phyloP scores from a whole-genome alignment of 2,329 filamentous ascomycete species.

The Phyllachora maydis region DNA sequence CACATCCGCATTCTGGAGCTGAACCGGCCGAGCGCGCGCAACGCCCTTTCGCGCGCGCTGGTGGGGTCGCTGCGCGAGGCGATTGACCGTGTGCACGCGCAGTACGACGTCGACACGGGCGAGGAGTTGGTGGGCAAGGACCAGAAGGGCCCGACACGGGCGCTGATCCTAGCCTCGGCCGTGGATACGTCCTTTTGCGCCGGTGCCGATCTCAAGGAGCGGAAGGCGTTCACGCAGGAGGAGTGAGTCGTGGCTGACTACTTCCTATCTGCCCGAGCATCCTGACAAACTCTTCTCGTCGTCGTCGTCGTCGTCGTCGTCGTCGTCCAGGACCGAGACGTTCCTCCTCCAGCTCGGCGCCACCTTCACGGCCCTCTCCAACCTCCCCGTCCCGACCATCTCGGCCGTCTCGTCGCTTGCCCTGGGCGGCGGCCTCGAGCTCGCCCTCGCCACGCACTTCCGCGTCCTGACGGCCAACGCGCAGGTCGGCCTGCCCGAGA shows the following conservation, averaged over 20 bases:
- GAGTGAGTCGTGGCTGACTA: conserved; percentile 35
- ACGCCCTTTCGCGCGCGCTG: conserved; percentile 71
- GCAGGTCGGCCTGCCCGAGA: conserved; percentile 71
- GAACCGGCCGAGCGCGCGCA: conserved; percentile 67
- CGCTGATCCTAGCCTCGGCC: conserved; percentile 65
- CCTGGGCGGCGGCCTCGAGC: conserved; percentile 82
- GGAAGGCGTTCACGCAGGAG: conserved; percentile 51
- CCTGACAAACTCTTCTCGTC: too few species aligned
- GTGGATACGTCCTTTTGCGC: conserved; percentile 83
- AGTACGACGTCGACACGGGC: conserved; percentile 31
- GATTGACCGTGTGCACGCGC: conserved; percentile 47
- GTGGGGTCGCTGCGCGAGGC: conserved; percentile 52
- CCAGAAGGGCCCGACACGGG: conserved; percentile 43
- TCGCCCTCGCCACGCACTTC: conserved; percentile 76
- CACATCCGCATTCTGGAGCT: conserved; percentile 77
- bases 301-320: too few species aligned
- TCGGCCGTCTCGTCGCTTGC: conserved; percentile 70
- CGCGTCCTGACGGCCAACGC: conserved; percentile 70
- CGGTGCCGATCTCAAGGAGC: conserved; percentile 84
- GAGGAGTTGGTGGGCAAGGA: conserved; percentile 22
- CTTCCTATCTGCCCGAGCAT: background rate
- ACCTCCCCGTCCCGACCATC: conserved; percentile 75
- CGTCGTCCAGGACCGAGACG: conserved; percentile 38
- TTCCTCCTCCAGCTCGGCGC: conserved; percentile 62
- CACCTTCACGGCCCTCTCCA: conserved; percentile 53